Evolutionary conservation across 208 protist genomes (phyloP).

Genomic region (Tritrichomonas musculus): DNA sequence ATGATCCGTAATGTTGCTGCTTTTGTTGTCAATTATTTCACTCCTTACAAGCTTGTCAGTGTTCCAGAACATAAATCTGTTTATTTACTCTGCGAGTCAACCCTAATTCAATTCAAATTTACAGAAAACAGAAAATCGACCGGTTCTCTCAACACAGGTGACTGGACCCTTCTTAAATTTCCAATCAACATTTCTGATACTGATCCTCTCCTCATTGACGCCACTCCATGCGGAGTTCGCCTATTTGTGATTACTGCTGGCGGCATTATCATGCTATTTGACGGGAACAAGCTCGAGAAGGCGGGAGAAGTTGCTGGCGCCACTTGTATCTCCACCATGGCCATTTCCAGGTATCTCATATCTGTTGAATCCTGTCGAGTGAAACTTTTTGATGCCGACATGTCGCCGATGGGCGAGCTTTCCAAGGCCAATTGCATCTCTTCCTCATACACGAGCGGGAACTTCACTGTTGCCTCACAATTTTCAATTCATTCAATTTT

Average conservation of each 20-base stretch:
- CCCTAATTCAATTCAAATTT: neutral
- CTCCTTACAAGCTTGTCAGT: neutral
- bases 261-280: neutral
- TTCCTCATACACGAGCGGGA: neutral
- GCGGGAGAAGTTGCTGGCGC: neutral
- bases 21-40: neutral
- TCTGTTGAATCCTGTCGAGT: neutral
- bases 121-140: no score
- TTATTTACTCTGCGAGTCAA: neutral
- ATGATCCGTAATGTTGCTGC: neutral
- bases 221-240: neutral
- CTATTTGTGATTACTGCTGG: neutral
- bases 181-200: neutral
- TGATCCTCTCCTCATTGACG: neutral
- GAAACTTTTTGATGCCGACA: neutral
- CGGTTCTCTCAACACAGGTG: no score
- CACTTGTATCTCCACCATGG: neutral
- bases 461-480: neutral
- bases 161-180: neutral
- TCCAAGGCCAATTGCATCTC: neutral
- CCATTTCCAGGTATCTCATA: neutral
- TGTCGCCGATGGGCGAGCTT: neutral
- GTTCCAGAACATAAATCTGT: neutral
- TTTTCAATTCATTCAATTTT: constrained; percentile 2
- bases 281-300: neutral